Base-by-base conservation (phyloP, 2,329 filamentous ascomycete species). In the Monosporascus sp. region DNA sequence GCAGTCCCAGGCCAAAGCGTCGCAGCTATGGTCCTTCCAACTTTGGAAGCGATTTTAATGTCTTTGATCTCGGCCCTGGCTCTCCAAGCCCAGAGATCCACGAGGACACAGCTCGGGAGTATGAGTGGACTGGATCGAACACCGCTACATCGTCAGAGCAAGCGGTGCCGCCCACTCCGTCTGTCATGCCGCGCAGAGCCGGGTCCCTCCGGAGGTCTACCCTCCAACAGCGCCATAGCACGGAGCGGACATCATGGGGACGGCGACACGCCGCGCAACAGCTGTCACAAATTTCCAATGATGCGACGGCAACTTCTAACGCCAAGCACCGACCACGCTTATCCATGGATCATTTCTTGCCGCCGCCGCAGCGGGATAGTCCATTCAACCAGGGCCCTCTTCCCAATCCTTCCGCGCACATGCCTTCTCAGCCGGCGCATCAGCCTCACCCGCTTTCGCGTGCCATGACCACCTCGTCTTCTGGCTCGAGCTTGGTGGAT, bases 1-100 rank as follows among this genome's bases (percentile, higher is more conserved):
- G 89, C 60, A 97, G 89, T 65, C 93, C 94, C 0, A 89, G 93
- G 54, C 89, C 92, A 47, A 97, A 97, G 76, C 83, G 94, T 59
- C 84, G 94, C 64, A 97, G 92, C 71, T 90, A 96, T 68, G 87
- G 87, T 48, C 81, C 85, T 44, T 77, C 85, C n/a, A 82, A 74
- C 60, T 76, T 86, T 57, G 78, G 78, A 46, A 69, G 75, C 25
- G 79, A 80, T 60, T 88, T 90, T 65, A 90, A 84, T 67, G 84
- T 96, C 36, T 96, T 96, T 67, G 90, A 92, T 54, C 77, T 80
- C 53, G 72, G 63, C 45, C 66, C 65, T 52, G 61, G 52, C 67
- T 70, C 58, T 64, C 70, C 49, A 56, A 74, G 69, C 52, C 82
- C 81, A 57, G 80, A 81, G 46, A 75, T 74, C 41, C 78, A 77